Percentiles rank a stretch among this genome's conserved stretches.
Evolutionary conservation across 108 stramenopile genomes (phyloP).

Genomic region (Schizochytrium sp.): DNA sequence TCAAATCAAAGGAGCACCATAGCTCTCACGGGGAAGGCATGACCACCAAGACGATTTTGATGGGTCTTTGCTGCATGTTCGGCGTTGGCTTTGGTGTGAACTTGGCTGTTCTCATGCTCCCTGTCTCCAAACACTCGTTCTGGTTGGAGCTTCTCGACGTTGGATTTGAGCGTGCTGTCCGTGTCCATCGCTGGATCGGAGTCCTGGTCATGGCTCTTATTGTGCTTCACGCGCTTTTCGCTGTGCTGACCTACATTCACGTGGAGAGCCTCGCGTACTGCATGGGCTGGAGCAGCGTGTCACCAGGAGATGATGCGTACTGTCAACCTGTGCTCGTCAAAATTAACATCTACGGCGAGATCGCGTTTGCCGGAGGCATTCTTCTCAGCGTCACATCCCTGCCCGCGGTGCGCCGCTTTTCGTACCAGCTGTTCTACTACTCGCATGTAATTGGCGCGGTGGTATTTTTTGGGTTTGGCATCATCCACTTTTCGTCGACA

Average conservation of each 20-base stretch:
- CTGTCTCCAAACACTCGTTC: not conserved
- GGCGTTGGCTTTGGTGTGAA: not conserved
- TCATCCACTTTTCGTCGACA: not conserved
- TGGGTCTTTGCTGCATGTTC: not conserved
- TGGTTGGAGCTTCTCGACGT: not conserved
- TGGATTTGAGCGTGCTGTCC: not conserved
- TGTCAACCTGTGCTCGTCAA: not conserved
- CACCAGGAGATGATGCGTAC: not conserved
- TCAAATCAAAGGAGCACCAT: not conserved
- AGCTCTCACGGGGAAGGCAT: not conserved
- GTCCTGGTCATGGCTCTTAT: not conserved
- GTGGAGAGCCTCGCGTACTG: not conserved
- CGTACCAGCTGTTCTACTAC: not conserved
- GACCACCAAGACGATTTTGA: not conserved
- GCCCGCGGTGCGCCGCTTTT: not conserved
- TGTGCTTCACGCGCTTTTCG: not conserved
- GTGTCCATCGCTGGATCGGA: not conserved
- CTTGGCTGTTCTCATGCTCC: not conserved
- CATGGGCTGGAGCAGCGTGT: not conserved
- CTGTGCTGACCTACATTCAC: not conserved
- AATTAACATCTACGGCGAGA: not conserved
- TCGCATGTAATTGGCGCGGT: not conserved
- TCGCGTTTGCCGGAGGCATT: not conserved
- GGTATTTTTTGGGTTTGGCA: not conserved
- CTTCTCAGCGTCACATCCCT: not conserved